Evolutionary conservation across 805 yeast species (phyloP).

Genomic region (Nadsonia fulvescens): DNA sequence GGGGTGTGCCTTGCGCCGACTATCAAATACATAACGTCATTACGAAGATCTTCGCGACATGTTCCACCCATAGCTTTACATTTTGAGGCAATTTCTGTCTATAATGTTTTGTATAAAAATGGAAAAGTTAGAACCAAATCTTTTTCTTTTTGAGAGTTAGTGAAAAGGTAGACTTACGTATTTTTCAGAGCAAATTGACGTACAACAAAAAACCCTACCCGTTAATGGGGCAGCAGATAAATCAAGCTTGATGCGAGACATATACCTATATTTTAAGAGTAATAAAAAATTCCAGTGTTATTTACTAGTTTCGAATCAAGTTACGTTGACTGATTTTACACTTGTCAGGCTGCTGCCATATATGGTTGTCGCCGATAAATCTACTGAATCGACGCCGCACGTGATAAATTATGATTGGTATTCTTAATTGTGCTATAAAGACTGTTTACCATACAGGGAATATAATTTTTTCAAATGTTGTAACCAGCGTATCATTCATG

Average conservation of each 20-base stretch:
- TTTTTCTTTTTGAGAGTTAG: not conserved
- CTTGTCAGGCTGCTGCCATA: too few relatives aligned
- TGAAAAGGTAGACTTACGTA: conserved; percentile 7
- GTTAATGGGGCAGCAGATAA: conserved; percentile 1
- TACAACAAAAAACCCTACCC: conserved; percentile 10
- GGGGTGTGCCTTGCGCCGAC: conserved; percentile 36
- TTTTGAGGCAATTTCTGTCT: conserved; percentile 18
- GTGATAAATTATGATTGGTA: too few relatives aligned
- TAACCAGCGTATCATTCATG: too few relatives aligned
- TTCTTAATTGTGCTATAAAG: too few relatives aligned
- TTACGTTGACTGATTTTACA: too few relatives aligned
- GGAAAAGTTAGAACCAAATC: not conserved
- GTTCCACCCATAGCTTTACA: conserved; percentile 30
- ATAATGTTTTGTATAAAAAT: not conserved
- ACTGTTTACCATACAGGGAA: too few relatives aligned
- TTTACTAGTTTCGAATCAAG: too few relatives aligned
- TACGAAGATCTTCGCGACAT: conserved; percentile 28
- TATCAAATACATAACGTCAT: conserved; percentile 31
- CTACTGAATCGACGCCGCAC: too few relatives aligned
- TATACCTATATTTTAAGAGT: too few relatives aligned
- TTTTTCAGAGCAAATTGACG: conserved; percentile 9
- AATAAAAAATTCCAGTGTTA: too few relatives aligned
- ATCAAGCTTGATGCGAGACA: conserved; percentile 6
- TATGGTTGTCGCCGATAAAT: too few relatives aligned
- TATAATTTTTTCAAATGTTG: too few relatives aligned